A percentile compares a stretch with the other conserved stretches of the same genome.
phyloP scores from a whole-genome alignment of 176 grass and related monocot genomes.

The Guadua angustifolia region DNA sequence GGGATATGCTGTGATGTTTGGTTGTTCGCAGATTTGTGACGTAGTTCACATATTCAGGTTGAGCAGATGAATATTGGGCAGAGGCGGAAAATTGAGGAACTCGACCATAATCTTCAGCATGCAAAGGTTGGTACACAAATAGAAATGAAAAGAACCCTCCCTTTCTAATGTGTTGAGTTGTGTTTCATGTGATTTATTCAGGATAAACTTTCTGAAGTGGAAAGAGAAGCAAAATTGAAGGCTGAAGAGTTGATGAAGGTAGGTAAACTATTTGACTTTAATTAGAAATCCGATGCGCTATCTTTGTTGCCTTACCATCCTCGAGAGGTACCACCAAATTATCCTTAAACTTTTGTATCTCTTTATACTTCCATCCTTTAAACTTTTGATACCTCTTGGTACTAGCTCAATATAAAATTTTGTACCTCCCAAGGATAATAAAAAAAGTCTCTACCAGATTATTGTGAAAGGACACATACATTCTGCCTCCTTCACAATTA shows the following conservation, averaged over 20 bases:
- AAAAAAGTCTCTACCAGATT: too few relatives aligned
- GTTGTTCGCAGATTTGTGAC: background rate
- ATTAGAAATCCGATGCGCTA: background rate
- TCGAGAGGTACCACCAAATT: too few relatives aligned
- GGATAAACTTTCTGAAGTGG: slow-evolving; percentile 37
- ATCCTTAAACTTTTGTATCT: too few relatives aligned
- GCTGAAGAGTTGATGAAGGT: slow-evolving; percentile 50
- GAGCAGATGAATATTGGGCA: slow-evolving; percentile 35
- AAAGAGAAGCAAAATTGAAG: slow-evolving; percentile 38
- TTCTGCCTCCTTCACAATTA: background rate
- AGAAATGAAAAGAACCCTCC: background rate
- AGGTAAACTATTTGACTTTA: background rate
- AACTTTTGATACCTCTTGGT: too few relatives aligned
- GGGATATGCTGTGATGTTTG: background rate
- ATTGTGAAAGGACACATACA: background rate
- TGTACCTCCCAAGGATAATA: too few relatives aligned
- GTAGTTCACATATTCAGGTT: slow-evolving; percentile 23
- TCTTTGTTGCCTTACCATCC: background rate
- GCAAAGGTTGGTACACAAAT: slow-evolving; percentile 14
- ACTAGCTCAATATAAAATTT: too few relatives aligned
- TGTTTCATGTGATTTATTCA: slow-evolving; percentile 30
- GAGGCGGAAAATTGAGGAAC: slow-evolving; percentile 44
- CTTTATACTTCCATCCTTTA: too few relatives aligned
- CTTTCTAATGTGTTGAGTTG: background rate
- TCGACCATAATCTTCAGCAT: slow-evolving; percentile 33